phyloP scores from a whole-genome alignment of 2,329 filamentous ascomycete genomes.

The Capronia coronata region DNA sequence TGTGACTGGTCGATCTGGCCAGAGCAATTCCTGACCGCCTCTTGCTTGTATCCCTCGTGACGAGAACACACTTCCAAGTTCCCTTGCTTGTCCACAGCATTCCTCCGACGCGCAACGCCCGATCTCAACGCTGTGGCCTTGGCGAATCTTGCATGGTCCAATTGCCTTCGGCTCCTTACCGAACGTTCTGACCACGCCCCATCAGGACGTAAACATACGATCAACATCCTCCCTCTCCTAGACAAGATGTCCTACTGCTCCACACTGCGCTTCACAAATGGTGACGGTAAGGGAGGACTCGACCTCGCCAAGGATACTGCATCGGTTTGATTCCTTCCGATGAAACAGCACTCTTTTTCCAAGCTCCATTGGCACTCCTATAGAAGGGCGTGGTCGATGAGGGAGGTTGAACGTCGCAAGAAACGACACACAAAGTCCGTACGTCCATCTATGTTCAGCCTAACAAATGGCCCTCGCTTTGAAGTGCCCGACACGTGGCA shows the following conservation, averaged over 20 bases:
- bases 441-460: no score
- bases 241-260: no score
- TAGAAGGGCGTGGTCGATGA: no score
- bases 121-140: slow-evolving; percentile 7
- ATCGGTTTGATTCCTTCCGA: background rate
- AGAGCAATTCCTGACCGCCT: slow-evolving; percentile 16
- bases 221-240: background rate
- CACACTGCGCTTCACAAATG: no score
- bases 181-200: background rate
- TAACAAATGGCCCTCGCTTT: background rate
- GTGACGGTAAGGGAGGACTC: background rate
- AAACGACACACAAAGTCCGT: background rate
- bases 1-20: slow-evolving; percentile 19
- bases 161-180: background rate
- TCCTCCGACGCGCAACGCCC: background rate
- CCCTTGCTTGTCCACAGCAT: background rate
- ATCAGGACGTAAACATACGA: background rate
- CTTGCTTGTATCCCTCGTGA: background rate
- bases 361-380: background rate
- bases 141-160: slow-evolving; percentile 3
- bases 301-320: background rate
- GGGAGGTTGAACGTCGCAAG: no score
- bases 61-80: background rate
- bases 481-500: background rate
- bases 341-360: background rate